phyloP scores from a whole-genome alignment of 225 moss, liverwort and hornwort genomes.

The Lunularia cruciata region DNA sequence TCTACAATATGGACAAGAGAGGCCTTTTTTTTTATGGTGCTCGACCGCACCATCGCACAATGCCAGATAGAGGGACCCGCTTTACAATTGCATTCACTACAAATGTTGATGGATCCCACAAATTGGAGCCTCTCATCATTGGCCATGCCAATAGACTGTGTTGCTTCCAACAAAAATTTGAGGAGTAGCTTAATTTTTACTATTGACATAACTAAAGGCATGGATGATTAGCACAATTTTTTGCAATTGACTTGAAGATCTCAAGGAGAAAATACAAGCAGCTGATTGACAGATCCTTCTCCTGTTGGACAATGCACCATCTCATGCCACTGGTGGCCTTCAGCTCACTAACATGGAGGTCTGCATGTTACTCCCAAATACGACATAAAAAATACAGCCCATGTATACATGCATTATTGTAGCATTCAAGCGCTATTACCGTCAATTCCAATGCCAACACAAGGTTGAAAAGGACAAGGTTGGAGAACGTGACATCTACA shows the following conservation, averaged over 20 bases:
- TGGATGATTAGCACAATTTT: slow-evolving; percentile 1
- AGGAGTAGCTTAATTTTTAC: no score
- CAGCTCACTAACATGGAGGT: background rate
- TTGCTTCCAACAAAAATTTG: no score
- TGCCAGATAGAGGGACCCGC: no score
- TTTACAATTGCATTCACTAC: no score
- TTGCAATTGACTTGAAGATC: no score
- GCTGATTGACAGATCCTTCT: background rate
- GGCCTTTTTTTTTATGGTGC: no score
- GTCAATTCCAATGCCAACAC: slow-evolving; percentile 5
- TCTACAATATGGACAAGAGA: no score
- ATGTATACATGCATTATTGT: slow-evolving; percentile 15
- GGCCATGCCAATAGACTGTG: no score
- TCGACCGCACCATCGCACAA: no score
- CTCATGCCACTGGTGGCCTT: background rate
- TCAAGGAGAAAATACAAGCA: background rate
- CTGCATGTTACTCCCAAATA: slow-evolving; percentile 3
- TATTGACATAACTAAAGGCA: background rate
- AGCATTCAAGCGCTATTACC: slow-evolving; percentile 16
- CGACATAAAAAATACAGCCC: slow-evolving; percentile 7
- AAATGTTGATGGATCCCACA: no score
- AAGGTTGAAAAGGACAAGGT: slow-evolving; percentile 14
- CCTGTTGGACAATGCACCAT: slow-evolving; percentile 1
- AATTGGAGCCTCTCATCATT: no score
- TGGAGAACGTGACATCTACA: slow-evolving; percentile 1